A percentile compares a stretch with the other conserved stretches of the same genome.
phyloP scores from a whole-genome alignment of 495 filamentous ascomycete species.

The Staphylotrichum longicolle region DNA sequence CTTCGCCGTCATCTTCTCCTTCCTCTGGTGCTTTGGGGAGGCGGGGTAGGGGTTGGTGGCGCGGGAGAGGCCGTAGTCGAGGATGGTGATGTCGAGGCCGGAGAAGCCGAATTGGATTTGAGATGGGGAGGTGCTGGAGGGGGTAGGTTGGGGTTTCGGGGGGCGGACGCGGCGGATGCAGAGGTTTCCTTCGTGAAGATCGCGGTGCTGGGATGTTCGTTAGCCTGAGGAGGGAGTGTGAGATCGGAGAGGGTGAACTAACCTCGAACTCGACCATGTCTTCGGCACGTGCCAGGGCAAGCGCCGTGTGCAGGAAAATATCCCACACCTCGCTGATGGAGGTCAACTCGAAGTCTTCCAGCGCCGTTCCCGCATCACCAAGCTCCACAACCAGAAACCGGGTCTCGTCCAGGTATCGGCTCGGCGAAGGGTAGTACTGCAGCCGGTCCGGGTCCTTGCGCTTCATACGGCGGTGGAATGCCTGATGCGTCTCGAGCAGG shows the following conservation, averaged over 20 bases:
- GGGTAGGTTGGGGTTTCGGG: constrained; percentile 33
- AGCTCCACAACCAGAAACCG: constrained; percentile 82
- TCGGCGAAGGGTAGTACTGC: constrained; percentile 64
- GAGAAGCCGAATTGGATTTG: constrained; percentile 60
- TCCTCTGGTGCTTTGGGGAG: neutral
- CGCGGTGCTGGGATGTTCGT: constrained; percentile 59
- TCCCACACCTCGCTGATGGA: constrained; percentile 70
- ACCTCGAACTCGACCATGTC: constrained; percentile 72
- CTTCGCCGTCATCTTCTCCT: constrained; percentile 41
- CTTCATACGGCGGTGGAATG: constrained; percentile 60
- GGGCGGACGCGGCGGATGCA: constrained; percentile 60
- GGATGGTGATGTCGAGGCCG: constrained; percentile 72
- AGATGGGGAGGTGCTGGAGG: constrained; percentile 25
- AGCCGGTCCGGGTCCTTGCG: constrained; percentile 56
- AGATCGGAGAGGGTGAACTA: constrained; percentile 15
- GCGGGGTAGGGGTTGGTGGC: constrained; percentile 38
- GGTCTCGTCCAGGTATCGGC: constrained; percentile 62
- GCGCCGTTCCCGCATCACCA: constrained; percentile 76
- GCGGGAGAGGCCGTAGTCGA: constrained; percentile 87
- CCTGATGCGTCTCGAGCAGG: constrained; percentile 62
- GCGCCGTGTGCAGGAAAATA: constrained; percentile 76
- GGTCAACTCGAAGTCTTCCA: constrained; percentile 60
- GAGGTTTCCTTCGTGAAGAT: constrained; percentile 85
- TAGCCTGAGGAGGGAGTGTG: constrained; percentile 15
- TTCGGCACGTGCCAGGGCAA: constrained; percentile 76